Conservation (phyloP, 179 eudicot species). For the Heliamphora pulchella region DNA sequence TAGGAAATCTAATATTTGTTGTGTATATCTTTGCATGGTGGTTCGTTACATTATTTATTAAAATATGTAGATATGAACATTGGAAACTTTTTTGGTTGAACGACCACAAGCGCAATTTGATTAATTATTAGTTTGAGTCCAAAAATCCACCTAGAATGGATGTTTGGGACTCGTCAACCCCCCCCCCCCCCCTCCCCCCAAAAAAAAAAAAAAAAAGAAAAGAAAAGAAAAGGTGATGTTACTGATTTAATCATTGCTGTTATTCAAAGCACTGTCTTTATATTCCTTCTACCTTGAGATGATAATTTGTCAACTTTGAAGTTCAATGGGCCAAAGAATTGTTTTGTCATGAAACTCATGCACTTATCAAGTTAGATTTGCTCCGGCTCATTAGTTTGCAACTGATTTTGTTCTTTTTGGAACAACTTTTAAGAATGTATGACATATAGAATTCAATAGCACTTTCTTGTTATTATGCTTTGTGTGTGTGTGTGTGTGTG, state of each 20-base stretch:
- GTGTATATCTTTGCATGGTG: neutral
- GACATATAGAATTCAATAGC: neutral
- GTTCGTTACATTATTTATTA: neutral
- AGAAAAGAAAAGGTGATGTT: neutral
- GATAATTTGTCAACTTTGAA: neutral
- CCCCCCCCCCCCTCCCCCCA: too few relatives aligned
- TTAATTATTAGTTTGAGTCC: neutral
- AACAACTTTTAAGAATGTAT: neutral
- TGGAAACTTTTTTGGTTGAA: neutral
- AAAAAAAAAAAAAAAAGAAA: too few relatives aligned
- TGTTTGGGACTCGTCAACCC: neutral
- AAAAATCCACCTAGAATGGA: conserved; percentile 1
- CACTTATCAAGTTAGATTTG: neutral
- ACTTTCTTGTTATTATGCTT: neutral
- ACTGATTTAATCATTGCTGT: neutral
- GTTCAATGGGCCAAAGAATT: neutral
- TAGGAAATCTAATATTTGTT: neutral
- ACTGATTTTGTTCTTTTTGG: neutral
- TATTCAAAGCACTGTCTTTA: neutral
- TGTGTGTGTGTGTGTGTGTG: neutral
- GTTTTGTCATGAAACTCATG: neutral
- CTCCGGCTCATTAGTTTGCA: neutral
- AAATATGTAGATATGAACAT: neutral
- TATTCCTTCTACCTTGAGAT: neutral
- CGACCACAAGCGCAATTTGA: neutral